Percentiles rank a stretch among this genome's conserved stretches.
These are phyloP conservation scores for Artemisia argyi DNA, from an alignment of 129 eudicot genomes.

Conservation along the genomic window DNA sequence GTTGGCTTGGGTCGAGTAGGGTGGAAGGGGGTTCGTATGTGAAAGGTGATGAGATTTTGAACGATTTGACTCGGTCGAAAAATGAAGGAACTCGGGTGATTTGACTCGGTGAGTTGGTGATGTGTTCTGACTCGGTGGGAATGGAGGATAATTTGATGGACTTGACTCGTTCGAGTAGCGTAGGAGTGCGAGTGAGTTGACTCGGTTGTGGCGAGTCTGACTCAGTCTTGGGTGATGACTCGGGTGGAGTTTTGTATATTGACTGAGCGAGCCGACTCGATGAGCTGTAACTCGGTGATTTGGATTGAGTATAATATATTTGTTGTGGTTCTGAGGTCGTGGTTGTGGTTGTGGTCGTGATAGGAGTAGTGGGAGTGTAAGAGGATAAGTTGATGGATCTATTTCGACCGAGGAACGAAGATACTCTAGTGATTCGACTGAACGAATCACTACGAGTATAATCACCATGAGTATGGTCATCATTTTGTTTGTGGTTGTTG, in stretches of 20 bases:
- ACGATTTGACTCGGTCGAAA: constrained; percentile 49
- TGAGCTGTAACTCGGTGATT: constrained; percentile 17
- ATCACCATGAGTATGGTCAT: not conserved
- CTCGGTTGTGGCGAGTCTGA: not conserved
- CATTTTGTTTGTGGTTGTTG: not conserved
- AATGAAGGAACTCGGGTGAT: constrained; percentile 35
- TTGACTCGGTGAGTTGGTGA: constrained; percentile 28
- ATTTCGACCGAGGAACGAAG: constrained; percentile 25
- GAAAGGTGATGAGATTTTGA: constrained; percentile 32
- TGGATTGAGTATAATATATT: not conserved
- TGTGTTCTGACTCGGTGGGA: constrained; percentile 16
- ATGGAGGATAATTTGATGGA: constrained; percentile 19
- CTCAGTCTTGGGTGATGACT: too few species aligned
- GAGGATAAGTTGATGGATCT: constrained; percentile 6
- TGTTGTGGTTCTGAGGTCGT: constrained; percentile 2
- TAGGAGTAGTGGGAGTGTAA: constrained; percentile 8
- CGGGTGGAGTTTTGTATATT: constrained; percentile 3
- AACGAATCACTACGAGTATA: not conserved
- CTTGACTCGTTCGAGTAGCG: constrained; percentile 20
- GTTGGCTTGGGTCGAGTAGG: not conserved
- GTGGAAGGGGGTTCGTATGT: not conserved
- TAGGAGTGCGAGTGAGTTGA: not conserved
- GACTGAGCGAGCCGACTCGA: constrained; percentile 35
- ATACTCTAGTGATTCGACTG: constrained; percentile 9
- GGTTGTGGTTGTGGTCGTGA: not conserved